Conservation (phyloP, 1,139 yeast species). For the Taphrina deformans region DNA sequence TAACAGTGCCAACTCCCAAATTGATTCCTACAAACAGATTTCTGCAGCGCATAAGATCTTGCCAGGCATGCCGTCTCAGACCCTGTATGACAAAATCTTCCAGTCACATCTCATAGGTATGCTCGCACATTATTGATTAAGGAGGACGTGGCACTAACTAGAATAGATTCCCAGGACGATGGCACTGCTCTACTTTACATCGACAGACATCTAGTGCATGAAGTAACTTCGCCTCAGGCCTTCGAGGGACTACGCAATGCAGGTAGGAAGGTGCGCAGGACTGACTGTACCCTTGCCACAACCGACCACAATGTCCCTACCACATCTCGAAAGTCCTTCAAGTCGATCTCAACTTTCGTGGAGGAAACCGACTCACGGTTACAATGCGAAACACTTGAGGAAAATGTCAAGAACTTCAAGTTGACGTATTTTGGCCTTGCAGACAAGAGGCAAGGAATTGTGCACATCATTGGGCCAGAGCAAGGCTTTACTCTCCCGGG, state of each 20-base stretch:
- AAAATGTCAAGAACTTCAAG: slow-evolving; percentile 84
- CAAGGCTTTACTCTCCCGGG: slow-evolving; percentile 98
- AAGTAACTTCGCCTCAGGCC: slow-evolving; percentile 98
- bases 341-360: slow-evolving; percentile 75
- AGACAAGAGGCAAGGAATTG: slow-evolving; percentile 94
- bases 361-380: slow-evolving; percentile 86
- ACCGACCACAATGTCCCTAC: slow-evolving; percentile 99
- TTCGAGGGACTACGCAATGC: slow-evolving; percentile 91
- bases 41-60: too few species aligned
- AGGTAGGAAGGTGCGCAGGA: slow-evolving; percentile 82
- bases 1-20: too few species aligned
- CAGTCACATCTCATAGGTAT: slow-evolving; percentile 15
- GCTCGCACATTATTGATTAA: not conserved
- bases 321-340: slow-evolving; percentile 71
- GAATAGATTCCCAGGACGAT: slow-evolving; percentile 70
- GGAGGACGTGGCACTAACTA: not conserved
- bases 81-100: slow-evolving; percentile 17
- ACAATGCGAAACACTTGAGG: slow-evolving; percentile 88
- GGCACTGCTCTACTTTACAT: slow-evolving; percentile 84
- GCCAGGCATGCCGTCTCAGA: not conserved
- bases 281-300: slow-evolving; percentile 93
- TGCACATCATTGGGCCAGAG: slow-evolving; percentile 97
- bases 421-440: slow-evolving; percentile 92
- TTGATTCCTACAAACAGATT: too few species aligned
- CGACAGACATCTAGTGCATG: slow-evolving; percentile 96